phyloP scores from a whole-genome alignment of 768 basidiomycete species.

The Pholiota conissans region DNA sequence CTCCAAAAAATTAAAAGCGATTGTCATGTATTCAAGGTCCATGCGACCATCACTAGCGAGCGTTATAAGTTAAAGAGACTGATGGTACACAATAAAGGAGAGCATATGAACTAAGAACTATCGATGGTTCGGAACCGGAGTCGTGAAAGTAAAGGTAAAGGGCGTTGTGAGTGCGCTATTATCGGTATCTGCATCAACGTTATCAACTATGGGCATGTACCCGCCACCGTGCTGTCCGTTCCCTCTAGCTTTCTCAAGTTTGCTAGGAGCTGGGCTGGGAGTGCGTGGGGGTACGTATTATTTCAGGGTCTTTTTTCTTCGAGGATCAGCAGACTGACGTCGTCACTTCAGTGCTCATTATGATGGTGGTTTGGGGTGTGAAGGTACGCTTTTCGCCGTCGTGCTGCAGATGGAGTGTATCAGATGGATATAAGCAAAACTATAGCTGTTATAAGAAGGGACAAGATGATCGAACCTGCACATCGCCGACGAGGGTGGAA shows the following conservation, averaged over 20 bases:
- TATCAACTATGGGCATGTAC: not conserved
- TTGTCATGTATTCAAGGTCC: not conserved
- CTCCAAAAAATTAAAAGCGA: not conserved
- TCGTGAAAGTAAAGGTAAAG: too few relatives aligned
- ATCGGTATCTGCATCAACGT: not conserved
- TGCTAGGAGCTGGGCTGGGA: too few relatives aligned
- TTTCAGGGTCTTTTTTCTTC: not conserved
- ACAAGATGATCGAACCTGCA: not conserved
- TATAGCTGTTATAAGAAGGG: too few relatives aligned
- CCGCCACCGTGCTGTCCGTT: not conserved
- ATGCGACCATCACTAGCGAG: not conserved
- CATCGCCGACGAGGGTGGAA: not conserved
- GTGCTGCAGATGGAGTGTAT: not conserved
- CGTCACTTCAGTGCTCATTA: slow-evolving; percentile 6
- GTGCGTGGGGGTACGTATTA: too few relatives aligned
- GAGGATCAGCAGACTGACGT: not conserved
- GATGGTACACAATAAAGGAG: not conserved
- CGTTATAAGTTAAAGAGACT: not conserved
- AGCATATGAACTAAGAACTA: not conserved
- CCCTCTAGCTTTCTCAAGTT: not conserved
- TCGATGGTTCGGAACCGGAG: too few relatives aligned
- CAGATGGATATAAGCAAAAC: not conserved
- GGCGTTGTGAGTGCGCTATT: too few relatives aligned
- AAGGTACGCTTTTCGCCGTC: not conserved
- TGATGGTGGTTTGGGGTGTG: not conserved